Evolutionary conservation across 257 asterid genomes (phyloP), one percentile per base, ranked within the genome.

Genomic region (Capsicum baccatum): DNA sequence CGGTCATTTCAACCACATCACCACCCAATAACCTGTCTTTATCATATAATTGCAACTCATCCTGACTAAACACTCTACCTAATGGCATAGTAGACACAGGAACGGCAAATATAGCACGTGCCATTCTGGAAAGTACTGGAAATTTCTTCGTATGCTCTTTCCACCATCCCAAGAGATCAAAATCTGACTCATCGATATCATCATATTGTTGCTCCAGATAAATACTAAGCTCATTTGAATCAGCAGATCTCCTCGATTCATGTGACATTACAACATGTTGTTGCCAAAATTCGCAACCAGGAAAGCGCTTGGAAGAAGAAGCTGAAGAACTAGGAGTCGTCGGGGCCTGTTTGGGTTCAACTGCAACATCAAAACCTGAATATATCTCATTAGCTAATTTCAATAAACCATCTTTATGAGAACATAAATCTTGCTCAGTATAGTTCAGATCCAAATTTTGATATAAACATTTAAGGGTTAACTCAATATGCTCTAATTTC

Each of bases 341-440:
- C 3, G 42, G 3, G 57, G 79, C 9, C 57, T 44, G 79, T 70
- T 6, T 42, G 26, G 13, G 9, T 9, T 70, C 79, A 44, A 17
- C 9, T 70, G 56, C 56, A 71, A n/a, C 39, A 0, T 47, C 79
- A 71, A 17, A 71, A 71, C 26, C 33, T 71, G 60, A 73, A 73
- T 73, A 73, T 48, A 73, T 73, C 17, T 73, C 57, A 12, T 73
- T 6, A 73, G 80, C 80, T n/a, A 19, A 73, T 73, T 73, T 73
- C 55, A 47, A 47, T 48, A 73, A 73, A n/a, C 19, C 80, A 3
- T 73, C 17, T 73, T 73, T 73, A 11, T 73, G 80, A 48, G 44
- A 48, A 48, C 0, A 3, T 1, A 19, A 47, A 48, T 73, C n/a
- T 48, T 73, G 5, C 6, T 48, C 59, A 11, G 42, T 12, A 12